phyloP scores from a whole-genome alignment of 2,329 filamentous ascomycete species.

The Blastomyces gilchristii region DNA sequence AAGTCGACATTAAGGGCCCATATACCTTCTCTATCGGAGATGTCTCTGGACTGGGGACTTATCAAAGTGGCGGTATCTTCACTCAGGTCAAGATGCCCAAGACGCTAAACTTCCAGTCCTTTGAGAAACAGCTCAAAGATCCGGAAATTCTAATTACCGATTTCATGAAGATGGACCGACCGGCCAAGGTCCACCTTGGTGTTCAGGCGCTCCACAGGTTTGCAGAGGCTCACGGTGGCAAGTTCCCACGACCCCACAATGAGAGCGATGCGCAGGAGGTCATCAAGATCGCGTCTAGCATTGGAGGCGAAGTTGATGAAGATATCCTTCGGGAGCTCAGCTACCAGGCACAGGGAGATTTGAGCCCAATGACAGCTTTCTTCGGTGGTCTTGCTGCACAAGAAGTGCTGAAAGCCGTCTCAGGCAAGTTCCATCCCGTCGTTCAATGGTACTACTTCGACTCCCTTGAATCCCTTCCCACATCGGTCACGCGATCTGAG shows the following conservation, averaged over 20 bases:
- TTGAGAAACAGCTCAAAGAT: conserved; percentile 67
- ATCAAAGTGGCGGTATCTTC: conserved; percentile 79
- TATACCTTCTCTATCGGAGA: conserved; percentile 98
- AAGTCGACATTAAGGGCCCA: conserved; percentile 87
- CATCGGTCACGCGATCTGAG: conserved; percentile 62
- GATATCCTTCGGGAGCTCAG: conserved; percentile 88
- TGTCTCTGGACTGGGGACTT: conserved; percentile 75
- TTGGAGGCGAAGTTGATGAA: conserved; percentile 67
- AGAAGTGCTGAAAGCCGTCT: conserved; percentile 92
- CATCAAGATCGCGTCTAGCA: conserved; percentile 60
- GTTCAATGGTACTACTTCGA: conserved; percentile 96
- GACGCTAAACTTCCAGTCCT: conserved; percentile 74
- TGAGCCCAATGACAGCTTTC: conserved; percentile 86
- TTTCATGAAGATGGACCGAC: conserved; percentile 95
- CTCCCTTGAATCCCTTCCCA: conserved; percentile 87
- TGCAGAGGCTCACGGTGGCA: conserved; percentile 57
- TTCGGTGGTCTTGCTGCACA: conserved; percentile 91
- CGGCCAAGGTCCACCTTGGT: conserved; percentile 80
- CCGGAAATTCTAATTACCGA: conserved; percentile 88
- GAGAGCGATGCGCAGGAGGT: conserved; percentile 73
- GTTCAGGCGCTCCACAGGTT: conserved; percentile 90
- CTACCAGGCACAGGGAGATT: conserved; percentile 84
- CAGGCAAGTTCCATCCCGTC: conserved; percentile 94
- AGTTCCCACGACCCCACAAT: conserved; percentile 72
- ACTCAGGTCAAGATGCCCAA: conserved; percentile 99